Evolutionary conservation across 352 stramenopile genomes (phyloP).

Genomic region (Phytopythium aichiense): DNA sequence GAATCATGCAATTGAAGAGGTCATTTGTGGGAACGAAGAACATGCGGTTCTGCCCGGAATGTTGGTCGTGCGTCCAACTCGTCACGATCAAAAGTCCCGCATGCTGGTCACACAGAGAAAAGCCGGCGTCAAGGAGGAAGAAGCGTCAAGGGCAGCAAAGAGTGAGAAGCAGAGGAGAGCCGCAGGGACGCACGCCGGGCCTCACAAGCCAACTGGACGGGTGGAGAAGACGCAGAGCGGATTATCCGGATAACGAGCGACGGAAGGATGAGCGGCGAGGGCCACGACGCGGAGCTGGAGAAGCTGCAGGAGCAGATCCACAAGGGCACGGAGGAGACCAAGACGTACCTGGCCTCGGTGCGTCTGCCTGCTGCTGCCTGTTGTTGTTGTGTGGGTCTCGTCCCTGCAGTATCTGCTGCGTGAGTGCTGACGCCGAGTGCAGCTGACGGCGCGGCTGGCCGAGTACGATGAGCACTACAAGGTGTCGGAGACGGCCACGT

Average conservation of each 20-base stretch:
- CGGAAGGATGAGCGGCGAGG: slow-evolving; percentile 3
- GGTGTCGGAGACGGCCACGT: slow-evolving; percentile 62
- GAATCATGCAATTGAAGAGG: not conserved
- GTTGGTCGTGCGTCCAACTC: slow-evolving; percentile 5
- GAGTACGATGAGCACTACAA: slow-evolving; percentile 74
- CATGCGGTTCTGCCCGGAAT: not conserved
- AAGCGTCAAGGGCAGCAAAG: no score
- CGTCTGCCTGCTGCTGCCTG: not conserved
- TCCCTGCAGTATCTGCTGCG: not conserved
- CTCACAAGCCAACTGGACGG: not conserved
- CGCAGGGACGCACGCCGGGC: no score
- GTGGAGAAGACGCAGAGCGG: not conserved
- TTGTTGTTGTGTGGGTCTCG: not conserved
- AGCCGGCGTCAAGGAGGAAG: not conserved
- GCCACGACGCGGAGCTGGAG: slow-evolving; percentile 30
- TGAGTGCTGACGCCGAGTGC: not conserved
- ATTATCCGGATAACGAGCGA: not conserved
- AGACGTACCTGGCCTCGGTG: slow-evolving; percentile 61
- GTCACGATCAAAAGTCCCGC: slow-evolving; percentile 4
- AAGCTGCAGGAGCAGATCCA: slow-evolving; percentile 71
- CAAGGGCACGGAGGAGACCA: slow-evolving; percentile 66
- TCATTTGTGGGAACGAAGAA: not conserved
- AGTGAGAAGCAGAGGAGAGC: no score
- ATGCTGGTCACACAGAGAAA: not conserved
- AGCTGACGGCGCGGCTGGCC: slow-evolving; percentile 42